phyloP scores from a whole-genome alignment of 164 flowering plant species.

The Piper betle region DNA sequence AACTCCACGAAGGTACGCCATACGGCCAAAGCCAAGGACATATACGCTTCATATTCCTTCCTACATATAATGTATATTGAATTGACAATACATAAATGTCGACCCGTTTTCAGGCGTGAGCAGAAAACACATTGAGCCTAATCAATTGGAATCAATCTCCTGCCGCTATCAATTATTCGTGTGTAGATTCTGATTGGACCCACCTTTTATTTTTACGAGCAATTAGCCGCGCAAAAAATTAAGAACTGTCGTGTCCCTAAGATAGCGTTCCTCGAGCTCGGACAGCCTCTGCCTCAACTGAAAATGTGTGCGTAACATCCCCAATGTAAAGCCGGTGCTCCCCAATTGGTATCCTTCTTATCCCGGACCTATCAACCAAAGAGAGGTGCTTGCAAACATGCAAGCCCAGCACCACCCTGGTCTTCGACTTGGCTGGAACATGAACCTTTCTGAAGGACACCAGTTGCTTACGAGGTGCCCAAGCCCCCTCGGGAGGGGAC shows the following conservation, averaged over 20 bases:
- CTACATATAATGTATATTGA: no score
- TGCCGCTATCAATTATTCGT: no score
- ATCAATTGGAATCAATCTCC: no score
- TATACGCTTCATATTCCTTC: no score
- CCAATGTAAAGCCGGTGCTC: conserved; percentile 52
- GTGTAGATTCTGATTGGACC: no score
- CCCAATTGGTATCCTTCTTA: conserved; percentile 77
- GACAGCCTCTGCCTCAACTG: conserved; percentile 20
- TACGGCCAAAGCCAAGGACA: no score
- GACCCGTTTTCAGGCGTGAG: no score
- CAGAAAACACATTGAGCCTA: no score
- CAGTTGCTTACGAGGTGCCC: conserved; percentile 59
- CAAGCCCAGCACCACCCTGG: conserved; percentile 29
- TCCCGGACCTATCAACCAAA: conserved; percentile 50
- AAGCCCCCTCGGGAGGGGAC: conserved; percentile 39
- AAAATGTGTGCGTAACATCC: conserved; percentile 35
- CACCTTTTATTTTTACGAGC: no score
- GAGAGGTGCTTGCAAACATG: conserved; percentile 71
- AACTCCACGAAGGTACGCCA: no score
- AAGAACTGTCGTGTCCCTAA: background rate
- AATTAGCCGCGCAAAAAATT: no score
- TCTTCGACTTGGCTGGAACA: conserved; percentile 28
- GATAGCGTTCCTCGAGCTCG: background rate
- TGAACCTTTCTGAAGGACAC: conserved; percentile 60
- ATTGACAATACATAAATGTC: no score